A percentile compares a stretch with the other conserved stretches of the same genome.
Conservation (phyloP, 768 basidiomycete species). For the Fomitopsis serialis region DNA sequence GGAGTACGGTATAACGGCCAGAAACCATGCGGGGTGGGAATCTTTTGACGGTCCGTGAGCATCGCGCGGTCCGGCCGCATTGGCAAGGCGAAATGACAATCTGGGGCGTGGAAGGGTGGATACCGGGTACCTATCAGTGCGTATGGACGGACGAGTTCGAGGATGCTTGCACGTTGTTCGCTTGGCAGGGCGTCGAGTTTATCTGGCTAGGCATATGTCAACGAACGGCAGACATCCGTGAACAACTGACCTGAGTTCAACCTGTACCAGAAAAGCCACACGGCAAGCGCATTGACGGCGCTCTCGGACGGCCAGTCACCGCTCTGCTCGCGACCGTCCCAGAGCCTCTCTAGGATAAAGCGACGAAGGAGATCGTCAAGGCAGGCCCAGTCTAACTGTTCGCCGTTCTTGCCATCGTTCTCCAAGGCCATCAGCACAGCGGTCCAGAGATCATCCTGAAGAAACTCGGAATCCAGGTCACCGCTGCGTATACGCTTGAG, state of each 20-base stretch:
- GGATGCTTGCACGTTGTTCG: conserved; percentile 22
- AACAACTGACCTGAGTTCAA: conserved; percentile 38
- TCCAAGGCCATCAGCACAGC: conserved; percentile 54
- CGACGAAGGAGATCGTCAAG: conserved; percentile 39
- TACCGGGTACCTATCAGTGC: conserved; percentile 45
- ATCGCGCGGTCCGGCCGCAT: conserved; percentile 21
- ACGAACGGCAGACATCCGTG: neutral
- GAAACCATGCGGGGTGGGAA: conserved; percentile 36
- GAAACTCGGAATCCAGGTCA: conserved; percentile 22
- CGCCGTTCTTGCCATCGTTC: conserved; percentile 61
- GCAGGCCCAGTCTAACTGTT: conserved; percentile 42
- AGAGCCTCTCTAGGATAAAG: conserved; percentile 41
- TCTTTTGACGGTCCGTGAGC: conserved; percentile 19
- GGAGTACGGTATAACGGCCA: conserved; percentile 42
- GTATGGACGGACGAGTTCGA: conserved; percentile 35
- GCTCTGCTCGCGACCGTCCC: conserved; percentile 27
- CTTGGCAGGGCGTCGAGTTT: conserved; percentile 9
- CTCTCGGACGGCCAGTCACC: conserved; percentile 57
- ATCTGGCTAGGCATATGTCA: conserved; percentile 1
- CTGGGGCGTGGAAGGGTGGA: conserved; percentile 52
- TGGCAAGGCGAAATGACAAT: conserved; percentile 55
- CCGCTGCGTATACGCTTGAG: conserved; percentile 26
- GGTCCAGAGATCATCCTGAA: conserved; percentile 38
- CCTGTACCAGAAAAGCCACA: conserved; percentile 64
- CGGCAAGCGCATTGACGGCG: conserved; percentile 41